Evolutionary conservation across 495 filamentous ascomycete species (phyloP).

Genomic region (Xylaria palmicola): DNA sequence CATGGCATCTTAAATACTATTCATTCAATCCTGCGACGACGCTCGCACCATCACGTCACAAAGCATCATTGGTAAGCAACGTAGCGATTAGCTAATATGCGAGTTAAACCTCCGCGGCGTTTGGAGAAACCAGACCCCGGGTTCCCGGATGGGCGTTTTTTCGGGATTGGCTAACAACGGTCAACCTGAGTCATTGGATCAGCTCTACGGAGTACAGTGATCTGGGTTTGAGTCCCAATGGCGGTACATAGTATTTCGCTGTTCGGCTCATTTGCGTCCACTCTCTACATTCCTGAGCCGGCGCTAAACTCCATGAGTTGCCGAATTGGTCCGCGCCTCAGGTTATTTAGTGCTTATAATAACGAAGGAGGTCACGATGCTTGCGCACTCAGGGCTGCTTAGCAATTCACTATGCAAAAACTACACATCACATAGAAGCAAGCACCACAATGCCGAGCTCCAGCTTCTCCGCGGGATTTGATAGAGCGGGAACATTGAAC

Average conservation of each 20-base stretch:
- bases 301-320: not conserved
- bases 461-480: too few species aligned
- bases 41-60: not conserved
- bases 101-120: not conserved
- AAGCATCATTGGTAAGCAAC: not conserved
- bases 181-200: not conserved
- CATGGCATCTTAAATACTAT: not conserved
- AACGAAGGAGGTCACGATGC: too few species aligned
- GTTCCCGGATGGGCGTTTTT: not conserved
- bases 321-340: not conserved
- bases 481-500: too few species aligned
- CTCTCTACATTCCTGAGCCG: not conserved
- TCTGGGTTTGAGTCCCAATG: too few species aligned
- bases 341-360: too few species aligned
- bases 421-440: too few species aligned
- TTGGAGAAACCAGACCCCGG: slow-evolving; percentile 3
- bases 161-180: not conserved
- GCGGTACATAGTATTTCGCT: too few species aligned
- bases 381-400: too few species aligned
- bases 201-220: too few species aligned
- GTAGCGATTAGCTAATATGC: slow-evolving; percentile 2
- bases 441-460: too few species aligned
- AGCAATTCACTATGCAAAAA: too few species aligned
- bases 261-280: too few species aligned
- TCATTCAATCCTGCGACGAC: not conserved